A percentile compares a stretch with the other conserved stretches of the same genome.
Evolutionary conservation across 2,329 filamentous ascomycete genomes (phyloP).

Genomic region (Paramyrothecium sp.): DNA sequence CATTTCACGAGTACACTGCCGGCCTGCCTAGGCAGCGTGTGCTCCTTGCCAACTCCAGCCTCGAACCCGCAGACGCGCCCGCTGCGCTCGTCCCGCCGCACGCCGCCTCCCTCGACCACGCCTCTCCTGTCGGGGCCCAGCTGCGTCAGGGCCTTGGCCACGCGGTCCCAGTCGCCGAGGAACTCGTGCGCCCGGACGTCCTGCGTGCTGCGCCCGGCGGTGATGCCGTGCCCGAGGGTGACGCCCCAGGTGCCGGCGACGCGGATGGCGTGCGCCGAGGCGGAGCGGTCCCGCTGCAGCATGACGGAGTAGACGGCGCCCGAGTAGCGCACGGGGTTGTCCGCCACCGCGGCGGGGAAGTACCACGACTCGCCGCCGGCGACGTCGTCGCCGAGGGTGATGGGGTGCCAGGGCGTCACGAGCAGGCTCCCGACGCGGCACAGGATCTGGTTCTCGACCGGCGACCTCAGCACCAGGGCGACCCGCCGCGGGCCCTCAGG

Average conservation of each 20-base stretch:
- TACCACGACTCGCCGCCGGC: conserved; percentile 37
- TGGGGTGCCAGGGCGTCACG: conserved; percentile 61
- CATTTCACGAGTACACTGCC: background rate
- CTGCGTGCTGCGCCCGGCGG: conserved; percentile 13
- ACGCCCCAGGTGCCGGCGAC: conserved; percentile 51
- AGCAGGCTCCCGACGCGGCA: conserved; percentile 45
- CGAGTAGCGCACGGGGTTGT: conserved; percentile 37
- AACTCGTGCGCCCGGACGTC: conserved; percentile 49
- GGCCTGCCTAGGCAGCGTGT: background rate
- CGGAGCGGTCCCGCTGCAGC: conserved; percentile 42
- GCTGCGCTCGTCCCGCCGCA: conserved; percentile 32
- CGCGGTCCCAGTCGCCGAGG: conserved; percentile 49
- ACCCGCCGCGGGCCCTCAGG: conserved; percentile 48
- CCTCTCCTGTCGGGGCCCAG: conserved; percentile 36
- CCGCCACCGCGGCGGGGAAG: conserved; percentile 42
- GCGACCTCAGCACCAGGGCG: conserved; percentile 49
- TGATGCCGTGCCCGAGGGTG: conserved; percentile 57
- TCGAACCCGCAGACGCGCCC: conserved; percentile 34
- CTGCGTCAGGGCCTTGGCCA: conserved; percentile 36
- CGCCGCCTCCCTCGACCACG: conserved; percentile 41
- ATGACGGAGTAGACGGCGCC: conserved; percentile 57
- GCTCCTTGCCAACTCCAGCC: background rate
- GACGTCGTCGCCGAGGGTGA: conserved; percentile 26
- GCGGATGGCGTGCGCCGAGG: conserved; percentile 48
- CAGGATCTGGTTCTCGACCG: conserved; percentile 36